A percentile compares a stretch with the other conserved stretches of the same genome.
Conservation (phyloP, 257 asterid species). For the Solanum verrucosum region DNA sequence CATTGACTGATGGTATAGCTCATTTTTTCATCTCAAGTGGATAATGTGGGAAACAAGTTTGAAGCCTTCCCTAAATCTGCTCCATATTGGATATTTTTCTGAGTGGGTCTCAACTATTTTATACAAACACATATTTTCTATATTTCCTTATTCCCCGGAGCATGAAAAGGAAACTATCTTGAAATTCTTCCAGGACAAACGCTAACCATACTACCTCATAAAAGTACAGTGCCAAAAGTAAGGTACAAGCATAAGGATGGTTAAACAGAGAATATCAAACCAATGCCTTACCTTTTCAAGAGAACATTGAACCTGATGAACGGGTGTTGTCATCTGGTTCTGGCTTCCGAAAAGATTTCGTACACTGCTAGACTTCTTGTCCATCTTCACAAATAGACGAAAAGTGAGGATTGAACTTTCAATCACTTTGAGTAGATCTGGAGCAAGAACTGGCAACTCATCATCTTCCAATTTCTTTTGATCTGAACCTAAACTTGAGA, state of each 20-base stretch:
- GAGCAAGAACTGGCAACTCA: conserved; percentile 36
- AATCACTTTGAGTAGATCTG: conserved; percentile 51
- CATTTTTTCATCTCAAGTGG: background rate
- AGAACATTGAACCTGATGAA: conserved; percentile 64
- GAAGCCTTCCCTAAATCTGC: background rate
- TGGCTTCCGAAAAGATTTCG: conserved; percentile 47
- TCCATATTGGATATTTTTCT: background rate
- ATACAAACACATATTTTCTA: background rate
- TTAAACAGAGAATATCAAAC: background rate
- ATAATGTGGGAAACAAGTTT: background rate
- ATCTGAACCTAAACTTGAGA: conserved; percentile 47
- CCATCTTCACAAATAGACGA: conserved; percentile 62
- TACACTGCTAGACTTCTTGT: conserved; percentile 52
- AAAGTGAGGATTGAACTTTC: conserved; percentile 71
- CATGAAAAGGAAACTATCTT: background rate
- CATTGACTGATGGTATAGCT: background rate
- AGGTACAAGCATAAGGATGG: background rate
- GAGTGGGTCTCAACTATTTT: background rate
- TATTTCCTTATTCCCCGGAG: background rate
- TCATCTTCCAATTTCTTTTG: conserved; percentile 39
- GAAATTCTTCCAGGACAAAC: background rate
- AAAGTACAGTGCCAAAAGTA: background rate
- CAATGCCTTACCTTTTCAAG: conserved; percentile 56
- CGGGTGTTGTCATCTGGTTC: conserved; percentile 58
- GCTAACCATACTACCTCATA: background rate